phyloP scores from a whole-genome alignment of 129 eudicot genomes.

The Silybum marianum region DNA sequence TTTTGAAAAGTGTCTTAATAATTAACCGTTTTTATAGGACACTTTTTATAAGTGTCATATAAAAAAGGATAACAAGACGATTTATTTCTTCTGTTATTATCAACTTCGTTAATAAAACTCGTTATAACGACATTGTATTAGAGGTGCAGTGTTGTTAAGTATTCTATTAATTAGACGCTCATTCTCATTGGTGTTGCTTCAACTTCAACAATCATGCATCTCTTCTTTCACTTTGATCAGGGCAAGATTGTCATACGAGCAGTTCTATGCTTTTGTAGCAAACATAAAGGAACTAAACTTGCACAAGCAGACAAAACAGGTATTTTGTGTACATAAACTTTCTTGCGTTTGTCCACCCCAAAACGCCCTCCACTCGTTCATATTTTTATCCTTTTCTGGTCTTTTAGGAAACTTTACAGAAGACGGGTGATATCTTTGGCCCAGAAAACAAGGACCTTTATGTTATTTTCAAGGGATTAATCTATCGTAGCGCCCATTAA shows the following conservation, averaged over 20 bases:
- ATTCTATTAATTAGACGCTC: too few species aligned
- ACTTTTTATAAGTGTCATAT: background rate
- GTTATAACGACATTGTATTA: background rate
- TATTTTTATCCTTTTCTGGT: background rate
- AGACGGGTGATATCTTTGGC: constrained; percentile 89
- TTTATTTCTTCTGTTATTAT: background rate
- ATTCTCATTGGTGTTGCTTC: background rate
- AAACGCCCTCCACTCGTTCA: background rate
- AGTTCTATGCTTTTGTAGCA: constrained; percentile 87
- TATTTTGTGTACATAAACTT: constrained; percentile 32
- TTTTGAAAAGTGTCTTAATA: background rate
- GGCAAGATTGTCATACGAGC: constrained; percentile 91
- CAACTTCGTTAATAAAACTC: background rate
- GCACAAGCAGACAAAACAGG: constrained; percentile 95
- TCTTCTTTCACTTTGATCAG: constrained; percentile 36
- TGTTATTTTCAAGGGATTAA: constrained; percentile 72
- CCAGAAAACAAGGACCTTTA: constrained; percentile 92
- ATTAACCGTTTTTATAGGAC: background rate
- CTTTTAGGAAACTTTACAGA: constrained; percentile 71
- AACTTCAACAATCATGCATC: background rate
- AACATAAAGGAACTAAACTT: constrained; percentile 93
- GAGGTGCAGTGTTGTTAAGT: too few species aligned
- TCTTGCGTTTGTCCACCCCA: background rate
- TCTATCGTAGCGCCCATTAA: constrained; percentile 71
- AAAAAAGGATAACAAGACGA: background rate